A percentile compares a stretch with the other conserved stretches of the same genome.
These are phyloP conservation scores for Fusarium secorum DNA, from an alignment of 2,329 filamentous ascomycete species.

Conservation along the genomic window DNA sequence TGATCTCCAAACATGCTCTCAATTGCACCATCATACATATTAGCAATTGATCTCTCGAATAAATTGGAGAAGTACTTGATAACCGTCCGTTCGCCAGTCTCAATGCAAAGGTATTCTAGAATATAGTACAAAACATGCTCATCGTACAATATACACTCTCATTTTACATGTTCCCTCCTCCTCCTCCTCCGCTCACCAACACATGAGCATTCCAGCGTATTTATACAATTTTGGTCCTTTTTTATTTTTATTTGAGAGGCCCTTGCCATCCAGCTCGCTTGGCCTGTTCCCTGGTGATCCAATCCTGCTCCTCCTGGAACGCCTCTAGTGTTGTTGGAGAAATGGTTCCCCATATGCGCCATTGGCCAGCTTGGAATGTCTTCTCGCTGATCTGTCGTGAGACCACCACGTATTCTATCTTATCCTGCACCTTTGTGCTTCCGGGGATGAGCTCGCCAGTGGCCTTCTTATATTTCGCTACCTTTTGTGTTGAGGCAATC, in stretches of 20 bases:
- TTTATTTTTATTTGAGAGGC: conserved; percentile 24
- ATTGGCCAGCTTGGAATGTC: conserved; percentile 59
- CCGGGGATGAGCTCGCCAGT: conserved; percentile 54
- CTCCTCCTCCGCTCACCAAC: not conserved
- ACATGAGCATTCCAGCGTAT: not conserved
- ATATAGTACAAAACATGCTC: conserved; percentile 42
- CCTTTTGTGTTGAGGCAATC: conserved; percentile 64
- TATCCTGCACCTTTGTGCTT: conserved; percentile 59
- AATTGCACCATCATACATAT: not conserved
- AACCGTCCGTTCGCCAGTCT: conserved; percentile 33
- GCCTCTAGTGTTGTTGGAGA: conserved; percentile 59
- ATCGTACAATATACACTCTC: conserved; percentile 41
- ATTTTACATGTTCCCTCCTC: conserved; percentile 33
- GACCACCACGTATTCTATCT: conserved; percentile 72
- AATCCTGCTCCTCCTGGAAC: conserved; percentile 48
- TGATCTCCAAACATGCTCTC: not conserved
- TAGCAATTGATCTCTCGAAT: not conserved
- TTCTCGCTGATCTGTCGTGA: conserved; percentile 56
- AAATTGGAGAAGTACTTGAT: conserved; percentile 36
- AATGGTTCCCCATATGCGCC: conserved; percentile 72
- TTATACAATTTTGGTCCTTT: not conserved
- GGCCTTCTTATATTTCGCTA: conserved; percentile 51
- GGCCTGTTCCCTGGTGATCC: conserved; percentile 46
- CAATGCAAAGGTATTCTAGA: conserved; percentile 39
- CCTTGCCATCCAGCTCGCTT: conserved; percentile 46